Evolutionary conservation across 257 asterid species (phyloP).

Genomic region (Nicotiana otophora): DNA sequence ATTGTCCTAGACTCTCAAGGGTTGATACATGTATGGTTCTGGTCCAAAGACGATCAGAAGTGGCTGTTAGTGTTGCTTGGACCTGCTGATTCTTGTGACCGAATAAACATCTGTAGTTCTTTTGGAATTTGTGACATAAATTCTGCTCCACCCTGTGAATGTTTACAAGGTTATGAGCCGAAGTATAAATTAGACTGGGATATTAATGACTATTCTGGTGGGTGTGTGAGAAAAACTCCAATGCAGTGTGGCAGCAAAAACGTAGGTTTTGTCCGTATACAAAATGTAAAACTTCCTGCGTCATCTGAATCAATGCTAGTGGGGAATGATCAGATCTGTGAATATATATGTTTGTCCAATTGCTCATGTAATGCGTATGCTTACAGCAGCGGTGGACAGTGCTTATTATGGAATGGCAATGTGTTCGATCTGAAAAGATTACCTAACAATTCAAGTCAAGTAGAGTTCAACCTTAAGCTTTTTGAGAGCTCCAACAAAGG

Average conservation of each 20-base stretch:
- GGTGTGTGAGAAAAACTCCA: slow-evolving; percentile 21
- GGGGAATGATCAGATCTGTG: slow-evolving; percentile 12
- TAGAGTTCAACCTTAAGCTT: slow-evolving; percentile 6
- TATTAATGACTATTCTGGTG: neutral
- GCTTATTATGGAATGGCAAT: slow-evolving; percentile 7
- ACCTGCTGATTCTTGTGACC: neutral
- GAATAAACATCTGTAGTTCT: slow-evolving; percentile 3
- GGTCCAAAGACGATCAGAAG: neutral
- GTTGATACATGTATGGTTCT: neutral
- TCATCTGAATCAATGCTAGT: slow-evolving; percentile 12
- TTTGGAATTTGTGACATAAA: slow-evolving; percentile 16
- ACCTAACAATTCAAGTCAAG: neutral
- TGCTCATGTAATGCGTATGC: slow-evolving; percentile 31
- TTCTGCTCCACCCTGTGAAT: neutral
- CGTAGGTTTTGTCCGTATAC: neutral
- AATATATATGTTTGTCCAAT: slow-evolving; percentile 9
- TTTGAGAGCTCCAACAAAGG: neutral
- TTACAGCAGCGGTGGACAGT: slow-evolving; percentile 7
- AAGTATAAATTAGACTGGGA: slow-evolving; percentile 2
- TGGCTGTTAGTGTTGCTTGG: neutral
- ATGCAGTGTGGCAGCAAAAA: slow-evolving; percentile 5
- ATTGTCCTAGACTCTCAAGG: slow-evolving; percentile 1
- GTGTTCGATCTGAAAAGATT: slow-evolving; percentile 11
- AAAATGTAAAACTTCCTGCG: slow-evolving; percentile 11
- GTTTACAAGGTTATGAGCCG: slow-evolving; percentile 17